A percentile compares a stretch with the other conserved stretches of the same genome.
phyloP scores from a whole-genome alignment of 768 basidiomycete genomes.

The Russula sp. region DNA sequence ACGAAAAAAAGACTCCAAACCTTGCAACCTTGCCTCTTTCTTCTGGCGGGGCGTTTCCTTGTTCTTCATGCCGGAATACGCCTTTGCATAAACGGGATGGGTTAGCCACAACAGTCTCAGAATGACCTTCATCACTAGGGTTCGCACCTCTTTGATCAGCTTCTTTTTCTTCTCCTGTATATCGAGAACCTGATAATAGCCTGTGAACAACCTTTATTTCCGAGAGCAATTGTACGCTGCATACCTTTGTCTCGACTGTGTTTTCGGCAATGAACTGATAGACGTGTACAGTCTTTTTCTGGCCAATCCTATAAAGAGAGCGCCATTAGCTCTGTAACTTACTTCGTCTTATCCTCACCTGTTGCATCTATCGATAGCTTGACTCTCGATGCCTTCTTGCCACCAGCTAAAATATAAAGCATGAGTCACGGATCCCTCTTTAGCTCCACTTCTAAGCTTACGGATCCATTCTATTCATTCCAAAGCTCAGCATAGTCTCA shows the following conservation, averaged over 20 bases:
- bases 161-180: constrained; percentile 85
- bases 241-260: constrained; percentile 81
- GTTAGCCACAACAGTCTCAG: not conserved
- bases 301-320: constrained; percentile 56
- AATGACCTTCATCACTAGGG: not conserved
- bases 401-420: constrained; percentile 57
- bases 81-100: constrained; percentile 43
- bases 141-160: constrained; percentile 61
- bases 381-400: constrained; percentile 85
- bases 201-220: not conserved
- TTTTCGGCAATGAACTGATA: constrained; percentile 89
- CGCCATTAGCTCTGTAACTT: not conserved
- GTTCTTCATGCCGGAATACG: constrained; percentile 78
- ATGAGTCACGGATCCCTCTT: not conserved
- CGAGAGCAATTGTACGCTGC: constrained; percentile 10
- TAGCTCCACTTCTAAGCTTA: constrained; percentile 44
- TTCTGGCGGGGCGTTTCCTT: constrained; percentile 73
- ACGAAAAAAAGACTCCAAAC: constrained; percentile 38
- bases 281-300: constrained; percentile 77
- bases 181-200: constrained; percentile 57
- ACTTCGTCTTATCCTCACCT: constrained; percentile 40
- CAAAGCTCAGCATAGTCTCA: not conserved
- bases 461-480: constrained; percentile 71
- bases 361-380: constrained; percentile 79
- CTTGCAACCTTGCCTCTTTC: constrained; percentile 79